A percentile compares a stretch with the other conserved stretches of the same genome.
phyloP scores from a whole-genome alignment of 164 flowering plant genomes.

The Paratinospora sagittata region DNA sequence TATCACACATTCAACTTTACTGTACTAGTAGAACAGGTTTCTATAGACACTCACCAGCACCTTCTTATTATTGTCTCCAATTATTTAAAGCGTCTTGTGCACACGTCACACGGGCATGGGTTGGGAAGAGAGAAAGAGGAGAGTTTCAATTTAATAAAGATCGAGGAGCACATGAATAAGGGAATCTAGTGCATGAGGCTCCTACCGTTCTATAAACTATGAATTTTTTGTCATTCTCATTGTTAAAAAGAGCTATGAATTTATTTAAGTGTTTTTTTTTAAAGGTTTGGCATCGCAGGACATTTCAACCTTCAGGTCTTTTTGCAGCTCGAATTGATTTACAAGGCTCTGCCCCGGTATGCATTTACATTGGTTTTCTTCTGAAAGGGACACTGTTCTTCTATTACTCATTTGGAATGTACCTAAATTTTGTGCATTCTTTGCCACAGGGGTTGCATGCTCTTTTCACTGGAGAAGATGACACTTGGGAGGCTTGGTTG shows the following conservation, averaged over 20 bases:
- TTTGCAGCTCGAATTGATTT: conserved; percentile 96
- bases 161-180: no score
- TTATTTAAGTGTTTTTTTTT: not conserved
- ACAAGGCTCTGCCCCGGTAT: conserved; percentile 79
- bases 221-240: not conserved
- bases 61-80: no score
- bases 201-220: no score
- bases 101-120: no score
- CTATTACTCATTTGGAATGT: not conserved
- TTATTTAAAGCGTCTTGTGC: no score
- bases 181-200: no score
- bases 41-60: no score
- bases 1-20: no score
- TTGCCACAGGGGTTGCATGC: conserved; percentile 84
- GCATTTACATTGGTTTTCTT: conserved; percentile 9
- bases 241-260: not conserved
- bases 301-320: conserved; percentile 92
- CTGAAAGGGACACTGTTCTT: not conserved
- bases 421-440: not conserved
- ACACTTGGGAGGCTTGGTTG: conserved; percentile 97
- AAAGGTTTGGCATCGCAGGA: conserved; percentile 94
- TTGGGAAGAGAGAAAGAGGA: no score
- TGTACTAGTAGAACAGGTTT: no score
- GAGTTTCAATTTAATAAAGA: no score
- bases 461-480: conserved; percentile 97